phyloP scores from a whole-genome alignment of 306 rosid species.

The Vachellia pachyceras region DNA sequence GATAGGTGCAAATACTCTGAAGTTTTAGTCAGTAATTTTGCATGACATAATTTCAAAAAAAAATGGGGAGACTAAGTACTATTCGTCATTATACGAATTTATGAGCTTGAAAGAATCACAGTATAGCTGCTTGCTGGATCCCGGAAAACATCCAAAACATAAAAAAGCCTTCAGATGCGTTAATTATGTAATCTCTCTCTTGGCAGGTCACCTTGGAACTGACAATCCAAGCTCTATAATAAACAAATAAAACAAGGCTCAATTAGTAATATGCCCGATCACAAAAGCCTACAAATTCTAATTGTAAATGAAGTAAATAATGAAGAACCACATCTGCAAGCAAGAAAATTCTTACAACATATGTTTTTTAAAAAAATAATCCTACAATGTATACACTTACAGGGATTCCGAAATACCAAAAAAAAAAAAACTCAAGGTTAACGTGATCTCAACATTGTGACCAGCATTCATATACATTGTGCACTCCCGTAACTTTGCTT shows the following conservation, averaged over 20 bases:
- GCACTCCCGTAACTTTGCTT: neutral
- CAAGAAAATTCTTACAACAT: slow-evolving; percentile 1
- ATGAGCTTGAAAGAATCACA: slow-evolving; percentile 18
- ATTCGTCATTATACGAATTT: slow-evolving; percentile 1
- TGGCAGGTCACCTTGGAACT: slow-evolving; percentile 61
- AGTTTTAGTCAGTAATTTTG: slow-evolving; percentile 5
- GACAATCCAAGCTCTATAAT: slow-evolving; percentile 68
- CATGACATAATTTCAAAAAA: neutral
- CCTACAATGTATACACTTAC: neutral
- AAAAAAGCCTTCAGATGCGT: neutral
- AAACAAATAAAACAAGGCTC: slow-evolving; percentile 42
- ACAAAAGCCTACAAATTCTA: neutral
- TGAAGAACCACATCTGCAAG: neutral
- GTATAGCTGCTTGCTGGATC: slow-evolving; percentile 5
- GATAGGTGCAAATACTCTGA: neutral
- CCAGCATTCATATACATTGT: neutral
- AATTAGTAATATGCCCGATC: slow-evolving; percentile 24
- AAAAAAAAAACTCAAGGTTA: neutral
- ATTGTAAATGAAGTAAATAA: slow-evolving; percentile 1
- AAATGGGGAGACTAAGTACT: neutral
- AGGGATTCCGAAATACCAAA: neutral
- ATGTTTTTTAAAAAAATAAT: neutral
- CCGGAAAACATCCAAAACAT: slow-evolving; percentile 9
- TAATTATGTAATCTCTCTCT: slow-evolving; percentile 32
- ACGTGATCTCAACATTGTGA: neutral